A percentile compares a stretch with the other conserved stretches of the same genome.
phyloP scores from a whole-genome alignment of 306 rosid species.

The Lupinus albus region DNA sequence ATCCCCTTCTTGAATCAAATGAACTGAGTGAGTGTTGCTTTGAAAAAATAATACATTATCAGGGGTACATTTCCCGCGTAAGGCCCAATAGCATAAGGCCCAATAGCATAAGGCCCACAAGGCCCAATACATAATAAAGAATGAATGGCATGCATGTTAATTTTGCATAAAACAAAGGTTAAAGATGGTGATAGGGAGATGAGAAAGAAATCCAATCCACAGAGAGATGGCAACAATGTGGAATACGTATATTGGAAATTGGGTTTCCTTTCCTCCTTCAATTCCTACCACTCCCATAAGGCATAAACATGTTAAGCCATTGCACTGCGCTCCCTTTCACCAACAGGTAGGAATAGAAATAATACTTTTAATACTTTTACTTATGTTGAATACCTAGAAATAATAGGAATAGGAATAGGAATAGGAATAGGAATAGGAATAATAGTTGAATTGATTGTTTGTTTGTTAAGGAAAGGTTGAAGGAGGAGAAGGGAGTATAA shows the following conservation, averaged over 20 bases:
- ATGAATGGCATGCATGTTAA: conserved; percentile 41
- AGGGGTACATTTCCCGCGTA: no score
- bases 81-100: no score
- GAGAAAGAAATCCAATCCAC: conserved; percentile 5
- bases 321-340: conserved; percentile 49
- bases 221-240: conserved; percentile 42
- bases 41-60: no score
- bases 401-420: no score
- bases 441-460: neutral
- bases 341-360: conserved; percentile 47
- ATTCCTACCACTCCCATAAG: conserved; percentile 9
- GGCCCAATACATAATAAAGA: no score
- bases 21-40: no score
- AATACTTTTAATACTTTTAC: no score
- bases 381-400: no score
- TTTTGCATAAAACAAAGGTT: conserved; percentile 13
- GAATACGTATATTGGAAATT: neutral
- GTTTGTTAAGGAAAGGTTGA: conserved; percentile 51
- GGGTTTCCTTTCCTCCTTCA: conserved; percentile 14
- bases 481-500: conserved; percentile 39
- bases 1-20: no score
- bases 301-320: conserved; percentile 33
- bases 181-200: conserved; percentile 31
- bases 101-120: no score
- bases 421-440: no score